Conservation (phyloP, 2,329 filamentous ascomycete species). For the Fusarium sp. region DNA sequence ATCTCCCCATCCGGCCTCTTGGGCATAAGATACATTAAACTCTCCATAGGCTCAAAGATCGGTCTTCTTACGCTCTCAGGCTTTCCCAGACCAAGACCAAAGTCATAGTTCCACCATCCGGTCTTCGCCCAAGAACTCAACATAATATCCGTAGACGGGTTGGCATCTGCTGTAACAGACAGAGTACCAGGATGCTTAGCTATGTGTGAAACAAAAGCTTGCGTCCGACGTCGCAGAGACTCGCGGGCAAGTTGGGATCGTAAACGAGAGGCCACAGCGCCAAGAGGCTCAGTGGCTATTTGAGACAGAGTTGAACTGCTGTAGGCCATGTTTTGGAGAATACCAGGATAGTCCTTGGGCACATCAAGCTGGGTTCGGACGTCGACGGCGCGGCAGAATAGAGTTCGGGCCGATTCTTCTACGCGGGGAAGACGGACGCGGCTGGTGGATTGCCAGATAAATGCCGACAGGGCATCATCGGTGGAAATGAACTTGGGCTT, state of each 20-base stretch:
- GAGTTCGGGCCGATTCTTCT: constrained; percentile 37
- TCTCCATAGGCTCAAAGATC: constrained; percentile 58
- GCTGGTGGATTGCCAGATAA: constrained; percentile 59
- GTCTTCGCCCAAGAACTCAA: constrained; percentile 67
- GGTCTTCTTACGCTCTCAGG: constrained; percentile 63
- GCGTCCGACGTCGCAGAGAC: not conserved
- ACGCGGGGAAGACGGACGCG: constrained; percentile 55
- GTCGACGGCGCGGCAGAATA: constrained; percentile 62
- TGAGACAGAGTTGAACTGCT: not conserved
- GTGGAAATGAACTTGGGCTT: constrained; percentile 55
- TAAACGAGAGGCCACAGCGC: not conserved
- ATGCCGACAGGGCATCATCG: constrained; percentile 64
- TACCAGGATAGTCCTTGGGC: constrained; percentile 54
- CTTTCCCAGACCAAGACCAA: constrained; percentile 59
- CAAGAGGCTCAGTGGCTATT: not conserved
- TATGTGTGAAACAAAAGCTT: constrained; percentile 40
- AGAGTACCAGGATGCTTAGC: not conserved
- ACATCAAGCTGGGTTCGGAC: constrained; percentile 53
- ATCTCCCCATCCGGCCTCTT: constrained; percentile 57
- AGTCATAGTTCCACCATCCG: constrained; percentile 59
- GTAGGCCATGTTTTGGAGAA: not conserved
- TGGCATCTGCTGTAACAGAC: constrained; percentile 37
- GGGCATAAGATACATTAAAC: constrained; percentile 64
- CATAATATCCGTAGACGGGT: constrained; percentile 59
- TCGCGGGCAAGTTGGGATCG: not conserved